These are phyloP conservation scores for Dryas drummondii DNA, from an alignment of 306 rosid species.

Conservation along the genomic window DNA sequence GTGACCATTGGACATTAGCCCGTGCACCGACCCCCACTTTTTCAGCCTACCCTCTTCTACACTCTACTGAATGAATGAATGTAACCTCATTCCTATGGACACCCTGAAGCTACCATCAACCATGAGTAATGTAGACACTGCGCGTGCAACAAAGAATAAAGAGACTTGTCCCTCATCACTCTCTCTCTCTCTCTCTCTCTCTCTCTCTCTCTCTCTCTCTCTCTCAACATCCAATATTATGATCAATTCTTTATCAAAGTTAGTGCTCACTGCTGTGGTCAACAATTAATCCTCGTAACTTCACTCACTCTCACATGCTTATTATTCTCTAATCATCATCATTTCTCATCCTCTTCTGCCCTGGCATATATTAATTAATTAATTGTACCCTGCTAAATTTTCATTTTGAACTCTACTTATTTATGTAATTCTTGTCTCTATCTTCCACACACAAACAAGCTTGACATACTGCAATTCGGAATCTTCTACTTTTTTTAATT, in stretches of 20 bases:
- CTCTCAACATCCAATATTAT: constrained; percentile 13
- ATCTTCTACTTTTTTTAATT: constrained; percentile 34
- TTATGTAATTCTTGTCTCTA: constrained; percentile 12
- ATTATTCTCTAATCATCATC: constrained; percentile 17
- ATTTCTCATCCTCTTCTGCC: constrained; percentile 16
- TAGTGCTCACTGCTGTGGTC: constrained; percentile 10
- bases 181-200: not conserved
- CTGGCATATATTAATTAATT: not conserved
- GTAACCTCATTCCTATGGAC: not conserved
- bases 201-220: not conserved
- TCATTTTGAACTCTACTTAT: not conserved
- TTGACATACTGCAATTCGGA: constrained; percentile 30
- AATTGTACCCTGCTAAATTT: not conserved
- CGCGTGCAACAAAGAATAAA: constrained; percentile 49
- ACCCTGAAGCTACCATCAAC: not conserved
- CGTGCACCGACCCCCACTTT: constrained; percentile 14
- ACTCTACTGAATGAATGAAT: not conserved
- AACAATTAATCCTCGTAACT: constrained; percentile 15
- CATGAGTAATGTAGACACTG: constrained; percentile 34
- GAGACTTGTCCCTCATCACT: constrained; percentile 20
- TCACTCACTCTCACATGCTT: constrained; percentile 20
- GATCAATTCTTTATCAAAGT: constrained; percentile 17
- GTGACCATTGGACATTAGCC: constrained; percentile 16
- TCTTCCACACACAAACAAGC: constrained; percentile 21
- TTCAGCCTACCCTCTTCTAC: not conserved